Evolutionary conservation across 352 stramenopile genomes (phyloP).

Genomic region (Aphanomyces stellatus): DNA sequence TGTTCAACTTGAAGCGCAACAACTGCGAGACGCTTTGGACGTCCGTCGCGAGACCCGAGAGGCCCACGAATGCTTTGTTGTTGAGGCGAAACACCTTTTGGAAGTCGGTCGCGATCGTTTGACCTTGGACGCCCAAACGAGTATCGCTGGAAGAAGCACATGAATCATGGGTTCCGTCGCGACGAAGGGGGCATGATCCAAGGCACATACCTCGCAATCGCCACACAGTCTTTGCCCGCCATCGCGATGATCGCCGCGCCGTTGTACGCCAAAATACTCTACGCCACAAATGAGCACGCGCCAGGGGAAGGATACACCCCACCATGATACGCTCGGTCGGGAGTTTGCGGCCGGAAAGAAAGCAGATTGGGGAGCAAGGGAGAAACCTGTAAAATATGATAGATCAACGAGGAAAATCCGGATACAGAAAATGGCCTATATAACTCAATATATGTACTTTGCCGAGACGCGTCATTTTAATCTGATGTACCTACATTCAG

Average conservation of each 20-base stretch:
- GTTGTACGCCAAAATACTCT: slow-evolving; percentile 95
- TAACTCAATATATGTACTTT: no score
- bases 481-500: no score
- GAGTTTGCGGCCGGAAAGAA: slow-evolving; percentile 2
- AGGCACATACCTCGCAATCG: slow-evolving; percentile 94
- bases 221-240: slow-evolving; percentile 98
- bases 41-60: slow-evolving; percentile 97
- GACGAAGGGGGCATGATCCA: no score
- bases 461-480: no score
- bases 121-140: slow-evolving; percentile 92
- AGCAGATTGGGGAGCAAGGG: no score
- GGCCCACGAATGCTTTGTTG: slow-evolving; percentile 93
- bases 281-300: background rate
- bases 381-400: slow-evolving; percentile 1
- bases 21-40: slow-evolving; percentile 96
- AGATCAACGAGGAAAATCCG: background rate
- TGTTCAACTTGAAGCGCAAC: slow-evolving; percentile 91
- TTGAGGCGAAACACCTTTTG: slow-evolving; percentile 98
- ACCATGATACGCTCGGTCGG: background rate
- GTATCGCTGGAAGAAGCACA: slow-evolving; percentile 94
- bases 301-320: background rate
- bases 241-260: slow-evolving; percentile 98
- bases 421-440: no score
- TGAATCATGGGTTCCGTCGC: no score
- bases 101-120: slow-evolving; percentile 97